phyloP scores from a whole-genome alignment of 2,329 filamentous ascomycete species.

The Incumbomyces delicatus region DNA sequence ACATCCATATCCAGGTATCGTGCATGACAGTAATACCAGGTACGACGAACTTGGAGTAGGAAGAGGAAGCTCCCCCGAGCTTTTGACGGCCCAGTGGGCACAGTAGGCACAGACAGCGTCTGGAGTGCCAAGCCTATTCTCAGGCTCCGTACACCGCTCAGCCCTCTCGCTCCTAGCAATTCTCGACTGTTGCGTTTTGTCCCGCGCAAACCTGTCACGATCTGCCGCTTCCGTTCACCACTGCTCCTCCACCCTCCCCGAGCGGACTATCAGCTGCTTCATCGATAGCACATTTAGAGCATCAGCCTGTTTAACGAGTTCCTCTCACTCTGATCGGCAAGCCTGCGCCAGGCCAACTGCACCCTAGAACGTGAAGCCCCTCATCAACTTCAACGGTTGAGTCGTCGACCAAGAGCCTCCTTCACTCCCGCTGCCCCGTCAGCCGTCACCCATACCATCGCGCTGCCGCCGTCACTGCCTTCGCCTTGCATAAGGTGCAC shows the following conservation, averaged over 20 bases:
- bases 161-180: conserved; percentile 6
- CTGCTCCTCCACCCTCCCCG: conserved; percentile 1
- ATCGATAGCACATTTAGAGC: neutral
- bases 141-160: conserved; percentile 5
- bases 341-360: neutral
- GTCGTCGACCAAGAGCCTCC: too few relatives aligned
- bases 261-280: neutral
- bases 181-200: conserved; percentile 6
- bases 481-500: conserved; percentile 2
- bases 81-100: too few relatives aligned
- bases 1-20: too few relatives aligned
- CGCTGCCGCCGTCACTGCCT: neutral
- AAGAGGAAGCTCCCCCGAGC: too few relatives aligned
- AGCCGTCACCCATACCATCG: neutral
- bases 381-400: too few relatives aligned
- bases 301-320: neutral
- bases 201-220: conserved; percentile 6
- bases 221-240: conserved; percentile 1
- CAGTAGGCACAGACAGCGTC: neutral
- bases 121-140: conserved; percentile 3
- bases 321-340: neutral
- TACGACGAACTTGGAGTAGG: too few relatives aligned
- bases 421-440: too few relatives aligned
- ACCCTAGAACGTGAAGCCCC: neutral
- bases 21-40: too few relatives aligned